Evolutionary conservation across 2,329 filamentous ascomycete species (phyloP).

Genomic region (Didymella keratinophila): DNA sequence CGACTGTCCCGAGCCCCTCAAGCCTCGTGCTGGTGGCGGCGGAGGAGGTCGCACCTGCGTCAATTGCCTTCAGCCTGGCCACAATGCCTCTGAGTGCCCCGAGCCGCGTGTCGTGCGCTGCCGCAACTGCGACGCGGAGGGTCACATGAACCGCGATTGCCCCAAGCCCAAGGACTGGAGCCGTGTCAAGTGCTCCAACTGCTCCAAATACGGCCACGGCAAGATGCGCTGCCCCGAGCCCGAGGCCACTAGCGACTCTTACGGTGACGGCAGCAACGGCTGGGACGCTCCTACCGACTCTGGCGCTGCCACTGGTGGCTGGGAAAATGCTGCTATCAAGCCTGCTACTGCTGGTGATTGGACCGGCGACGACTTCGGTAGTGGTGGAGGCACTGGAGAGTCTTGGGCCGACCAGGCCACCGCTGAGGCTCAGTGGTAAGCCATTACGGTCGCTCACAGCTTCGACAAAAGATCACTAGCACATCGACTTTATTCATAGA

Average conservation of each 20-base stretch:
- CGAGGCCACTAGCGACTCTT: constrained; percentile 31
- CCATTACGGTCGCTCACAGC: too few species aligned
- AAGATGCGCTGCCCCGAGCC: constrained; percentile 51
- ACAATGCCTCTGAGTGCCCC: constrained; percentile 38
- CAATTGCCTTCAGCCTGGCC: constrained; percentile 41
- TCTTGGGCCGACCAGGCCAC: constrained; percentile 18
- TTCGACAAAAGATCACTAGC: neutral
- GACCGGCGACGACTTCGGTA: constrained; percentile 21
- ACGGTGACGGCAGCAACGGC: constrained; percentile 33
- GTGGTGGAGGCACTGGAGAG: constrained; percentile 18
- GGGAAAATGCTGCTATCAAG: constrained; percentile 30
- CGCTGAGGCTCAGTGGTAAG: constrained; percentile 22
- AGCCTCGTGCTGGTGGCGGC: constrained; percentile 29
- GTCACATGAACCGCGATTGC: constrained; percentile 65
- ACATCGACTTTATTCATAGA: neutral
- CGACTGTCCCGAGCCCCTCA: constrained; percentile 37
- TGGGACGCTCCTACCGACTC: constrained; percentile 34
- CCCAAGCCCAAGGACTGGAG: constrained; percentile 63
- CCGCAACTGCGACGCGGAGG: constrained; percentile 70
- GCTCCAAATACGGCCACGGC: constrained; percentile 56
- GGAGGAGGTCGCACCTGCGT: constrained; percentile 26
- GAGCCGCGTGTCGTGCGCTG: constrained; percentile 52
- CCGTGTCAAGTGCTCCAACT: constrained; percentile 68
- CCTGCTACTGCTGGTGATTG: constrained; percentile 27
- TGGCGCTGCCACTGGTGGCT: constrained; percentile 27